Conservation (phyloP, 306 rosid genomes). For the Inga oerstediana region DNA sequence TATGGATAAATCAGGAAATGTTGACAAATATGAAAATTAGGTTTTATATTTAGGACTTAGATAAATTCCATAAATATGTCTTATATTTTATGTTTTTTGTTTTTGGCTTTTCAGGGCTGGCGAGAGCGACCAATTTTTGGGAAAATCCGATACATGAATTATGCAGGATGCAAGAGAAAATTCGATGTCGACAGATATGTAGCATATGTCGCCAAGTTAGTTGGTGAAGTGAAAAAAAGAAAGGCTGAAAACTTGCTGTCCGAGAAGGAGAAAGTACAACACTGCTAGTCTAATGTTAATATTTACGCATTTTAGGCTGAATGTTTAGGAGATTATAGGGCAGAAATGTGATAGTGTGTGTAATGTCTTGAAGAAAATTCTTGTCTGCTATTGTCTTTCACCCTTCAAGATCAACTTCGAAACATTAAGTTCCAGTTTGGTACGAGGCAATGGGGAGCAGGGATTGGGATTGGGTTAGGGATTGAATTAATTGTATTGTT, state of each 20-base stretch:
- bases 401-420: neutral
- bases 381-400: neutral
- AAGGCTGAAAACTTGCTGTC: slow-evolving; percentile 49
- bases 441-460: too few relatives aligned
- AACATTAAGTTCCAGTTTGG: too few relatives aligned
- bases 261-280: slow-evolving; percentile 54
- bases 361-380: neutral
- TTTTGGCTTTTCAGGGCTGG: slow-evolving; percentile 73
- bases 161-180: slow-evolving; percentile 94
- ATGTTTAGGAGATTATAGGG: slow-evolving; percentile 17
- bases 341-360: neutral
- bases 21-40: too few relatives aligned
- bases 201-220: slow-evolving; percentile 56
- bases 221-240: slow-evolving; percentile 66
- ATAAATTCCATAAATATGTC: too few relatives aligned
- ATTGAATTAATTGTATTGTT: too few relatives aligned
- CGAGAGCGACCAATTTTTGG: slow-evolving; percentile 80
- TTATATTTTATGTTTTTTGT: too few relatives aligned
- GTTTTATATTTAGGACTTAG: accelerated
- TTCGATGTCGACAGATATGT: slow-evolving; percentile 81
- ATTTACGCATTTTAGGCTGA: neutral
- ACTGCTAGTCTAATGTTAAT: slow-evolving; percentile 8
- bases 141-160: slow-evolving; percentile 92
- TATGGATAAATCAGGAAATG: too few relatives aligned
- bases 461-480: too few relatives aligned